Base-by-base conservation (phyloP, 1,284 basidiomycete genomes). In the Pyrrhoderma lamaoense region DNA sequence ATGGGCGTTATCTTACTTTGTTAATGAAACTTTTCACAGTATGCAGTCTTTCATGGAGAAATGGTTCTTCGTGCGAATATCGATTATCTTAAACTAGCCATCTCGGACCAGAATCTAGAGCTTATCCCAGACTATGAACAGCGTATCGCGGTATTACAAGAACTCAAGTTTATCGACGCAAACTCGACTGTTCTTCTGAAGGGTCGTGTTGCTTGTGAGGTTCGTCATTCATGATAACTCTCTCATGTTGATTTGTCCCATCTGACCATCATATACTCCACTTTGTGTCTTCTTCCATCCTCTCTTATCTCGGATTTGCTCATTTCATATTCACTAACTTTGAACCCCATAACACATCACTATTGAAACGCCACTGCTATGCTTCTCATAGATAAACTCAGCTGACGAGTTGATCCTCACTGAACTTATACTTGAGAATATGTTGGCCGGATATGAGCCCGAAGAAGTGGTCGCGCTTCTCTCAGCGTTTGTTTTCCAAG, bases 401-500 rank as follows among this genome's bases (percentile, higher is more conserved):
- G 92, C 89, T 2, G 93, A 93, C 60, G 93, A 96, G 62, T 84
- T 99, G 22, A 82, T 99, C 36, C 74, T 99, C 40, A 99, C 96
- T 0, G 96, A 99, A 63, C 79, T 99, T 34, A 96, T 99, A 52
- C 76, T 99, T 47, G 96, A 99, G 64, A 99, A 99, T 63, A 87
- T 88, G 3, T 76, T 99, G 14, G 89, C 90, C 2, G 74, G 75
- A 16, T 98, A 92, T 66, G 89, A 92, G 46, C 91, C 96, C 0
- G 92, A 93, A 67, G 95, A 99, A 68, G 90, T 94, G 39, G 95
- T 97, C n/a, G 95, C 96, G 0, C 76, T 99, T 27, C 76, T 99
- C 2, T 97, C 94, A 3, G 89, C 89, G 61, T 98, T 99, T 63
- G 84, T 99, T 25, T 98, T 98, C 67, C 93, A 97, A 64, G 96